A percentile compares a stretch with the other conserved stretches of the same genome.
Conservation (phyloP, 2,329 filamentous ascomycete genomes). For the Pseudocercospora eumusae region DNA sequence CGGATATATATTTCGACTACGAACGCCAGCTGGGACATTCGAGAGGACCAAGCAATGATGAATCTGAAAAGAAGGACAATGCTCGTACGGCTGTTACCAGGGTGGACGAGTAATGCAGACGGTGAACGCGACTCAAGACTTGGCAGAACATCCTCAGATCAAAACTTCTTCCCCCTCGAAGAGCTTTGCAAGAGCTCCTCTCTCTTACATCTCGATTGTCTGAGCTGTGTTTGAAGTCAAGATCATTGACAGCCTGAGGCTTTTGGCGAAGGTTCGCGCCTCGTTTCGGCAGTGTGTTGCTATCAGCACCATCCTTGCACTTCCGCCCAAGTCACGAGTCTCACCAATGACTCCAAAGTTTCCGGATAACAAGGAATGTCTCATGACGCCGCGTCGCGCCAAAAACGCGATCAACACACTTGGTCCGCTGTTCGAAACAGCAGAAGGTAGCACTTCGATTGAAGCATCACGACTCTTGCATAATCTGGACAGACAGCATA, state of each 20-base stretch:
- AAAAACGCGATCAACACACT: slow-evolving; percentile 2
- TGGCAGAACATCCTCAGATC: background rate
- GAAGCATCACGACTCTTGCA: background rate
- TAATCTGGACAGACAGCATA: background rate
- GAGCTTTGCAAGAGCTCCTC: background rate
- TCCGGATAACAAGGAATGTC: background rate
- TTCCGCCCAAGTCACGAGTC: background rate
- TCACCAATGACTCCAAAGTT: slow-evolving; percentile 6
- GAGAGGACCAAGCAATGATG: background rate
- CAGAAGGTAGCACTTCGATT: background rate
- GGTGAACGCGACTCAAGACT: background rate
- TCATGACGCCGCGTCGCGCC: slow-evolving; percentile 1
- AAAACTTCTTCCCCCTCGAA: background rate
- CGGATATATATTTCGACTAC: background rate
- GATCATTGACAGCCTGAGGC: background rate
- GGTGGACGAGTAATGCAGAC: background rate
- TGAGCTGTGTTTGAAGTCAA: background rate
- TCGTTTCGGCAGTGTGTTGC: background rate
- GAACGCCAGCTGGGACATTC: background rate
- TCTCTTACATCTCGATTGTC: background rate
- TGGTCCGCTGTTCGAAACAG: background rate
- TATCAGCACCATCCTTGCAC: background rate
- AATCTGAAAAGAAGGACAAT: background rate
- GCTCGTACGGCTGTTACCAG: background rate
- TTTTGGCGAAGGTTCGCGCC: background rate